Percentiles rank a stretch among this genome's conserved stretches.
phyloP scores from a whole-genome alignment of 768 basidiomycete genomes.

The Russula vinacea region DNA sequence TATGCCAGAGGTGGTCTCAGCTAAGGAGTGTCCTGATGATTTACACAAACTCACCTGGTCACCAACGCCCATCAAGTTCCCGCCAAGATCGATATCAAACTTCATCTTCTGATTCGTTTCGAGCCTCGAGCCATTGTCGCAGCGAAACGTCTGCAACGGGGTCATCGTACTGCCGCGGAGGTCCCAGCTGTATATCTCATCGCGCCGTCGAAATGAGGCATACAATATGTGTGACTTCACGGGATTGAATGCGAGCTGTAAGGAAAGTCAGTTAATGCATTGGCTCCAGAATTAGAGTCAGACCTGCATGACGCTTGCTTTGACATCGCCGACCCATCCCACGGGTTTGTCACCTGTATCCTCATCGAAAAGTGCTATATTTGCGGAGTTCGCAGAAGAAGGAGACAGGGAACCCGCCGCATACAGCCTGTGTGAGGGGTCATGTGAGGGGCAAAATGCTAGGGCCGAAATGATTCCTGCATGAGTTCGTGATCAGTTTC shows the following conservation, averaged over 20 bases:
- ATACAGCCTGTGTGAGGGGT: slow-evolving; percentile 53
- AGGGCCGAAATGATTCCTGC: slow-evolving; percentile 80
- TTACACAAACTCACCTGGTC: slow-evolving; percentile 52
- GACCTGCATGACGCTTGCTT: slow-evolving; percentile 56
- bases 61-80: slow-evolving; percentile 61
- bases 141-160: slow-evolving; percentile 43
- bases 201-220: slow-evolving; percentile 69
- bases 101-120: slow-evolving; percentile 69
- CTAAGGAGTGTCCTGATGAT: background rate
- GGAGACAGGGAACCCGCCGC: slow-evolving; percentile 76
- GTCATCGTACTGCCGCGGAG: slow-evolving; percentile 53
- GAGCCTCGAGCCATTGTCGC: slow-evolving; percentile 8
- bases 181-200: slow-evolving; percentile 73
- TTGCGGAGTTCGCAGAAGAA: slow-evolving; percentile 43
- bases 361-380: slow-evolving; percentile 68
- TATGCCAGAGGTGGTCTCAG: slow-evolving; percentile 33
- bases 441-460: slow-evolving; percentile 65
- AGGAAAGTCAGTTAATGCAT: slow-evolving; percentile 10
- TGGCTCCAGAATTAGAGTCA: slow-evolving; percentile 5
- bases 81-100: slow-evolving; percentile 75
- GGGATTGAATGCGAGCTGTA: slow-evolving; percentile 76
- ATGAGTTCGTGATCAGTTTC: slow-evolving; percentile 3
- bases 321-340: slow-evolving; percentile 58
- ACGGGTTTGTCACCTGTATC: slow-evolving; percentile 51
- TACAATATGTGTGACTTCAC: slow-evolving; percentile 67